These are phyloP conservation scores for Pleurotus tuoliensis DNA, from an alignment of 768 basidiomycete species.

Conservation along the genomic window DNA sequence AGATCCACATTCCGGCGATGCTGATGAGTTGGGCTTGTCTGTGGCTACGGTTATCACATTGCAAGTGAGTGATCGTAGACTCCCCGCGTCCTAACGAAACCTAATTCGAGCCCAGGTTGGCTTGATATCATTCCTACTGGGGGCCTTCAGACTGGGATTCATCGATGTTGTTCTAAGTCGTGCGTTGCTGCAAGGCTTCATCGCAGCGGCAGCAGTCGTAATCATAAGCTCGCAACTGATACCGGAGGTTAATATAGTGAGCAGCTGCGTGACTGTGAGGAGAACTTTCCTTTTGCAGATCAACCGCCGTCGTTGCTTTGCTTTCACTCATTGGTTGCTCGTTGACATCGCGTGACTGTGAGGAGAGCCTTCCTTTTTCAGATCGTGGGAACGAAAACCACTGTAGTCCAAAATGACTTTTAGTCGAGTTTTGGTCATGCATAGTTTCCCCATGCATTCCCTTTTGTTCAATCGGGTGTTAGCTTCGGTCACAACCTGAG, in stretches of 20 bases:
- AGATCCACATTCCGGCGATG: constrained; percentile 37
- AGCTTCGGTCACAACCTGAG: too few relatives aligned
- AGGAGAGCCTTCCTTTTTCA: too few relatives aligned
- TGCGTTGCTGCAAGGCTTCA: constrained; percentile 83
- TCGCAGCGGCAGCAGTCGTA: constrained; percentile 80
- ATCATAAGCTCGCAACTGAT: constrained; percentile 47
- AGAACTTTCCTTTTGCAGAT: too few relatives aligned
- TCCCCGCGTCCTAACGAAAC: background rate
- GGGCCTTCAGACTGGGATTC: constrained; percentile 86
- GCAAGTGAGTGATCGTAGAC: constrained; percentile 44
- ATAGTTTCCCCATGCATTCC: too few relatives aligned
- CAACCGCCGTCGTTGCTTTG: too few relatives aligned
- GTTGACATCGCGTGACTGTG: too few relatives aligned
- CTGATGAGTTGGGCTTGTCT: constrained; percentile 54
- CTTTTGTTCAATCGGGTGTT: too few relatives aligned
- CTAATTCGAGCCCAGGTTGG: constrained; percentile 52
- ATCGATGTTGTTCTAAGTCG: constrained; percentile 91
- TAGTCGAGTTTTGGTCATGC: too few relatives aligned
- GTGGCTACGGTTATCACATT: constrained; percentile 81
- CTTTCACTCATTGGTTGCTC: too few relatives aligned
- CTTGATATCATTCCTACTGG: constrained; percentile 79
- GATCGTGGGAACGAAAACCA: too few relatives aligned
- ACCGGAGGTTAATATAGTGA: constrained; percentile 42
- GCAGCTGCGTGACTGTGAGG: too few relatives aligned
- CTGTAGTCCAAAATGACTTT: too few relatives aligned